Percentiles rank a stretch among this genome's conserved stretches.
Conservation (phyloP, 768 basidiomycete species). For the Hericium rajendrae region DNA sequence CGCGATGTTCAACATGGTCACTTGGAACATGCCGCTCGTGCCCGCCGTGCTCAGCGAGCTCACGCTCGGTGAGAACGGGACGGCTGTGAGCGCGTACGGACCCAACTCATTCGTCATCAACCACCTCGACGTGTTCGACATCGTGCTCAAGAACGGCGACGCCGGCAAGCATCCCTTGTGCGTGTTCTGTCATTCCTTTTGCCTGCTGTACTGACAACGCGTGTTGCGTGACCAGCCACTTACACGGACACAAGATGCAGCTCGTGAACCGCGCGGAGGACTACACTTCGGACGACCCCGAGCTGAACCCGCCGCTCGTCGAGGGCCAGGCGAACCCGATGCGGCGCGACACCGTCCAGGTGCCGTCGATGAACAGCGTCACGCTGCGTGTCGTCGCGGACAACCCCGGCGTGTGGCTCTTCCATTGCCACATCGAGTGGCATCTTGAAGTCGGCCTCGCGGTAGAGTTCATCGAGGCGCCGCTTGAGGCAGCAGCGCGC, state of each 20-base stretch:
- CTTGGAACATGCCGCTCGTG: slow-evolving; percentile 59
- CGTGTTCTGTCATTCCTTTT: slow-evolving; percentile 20
- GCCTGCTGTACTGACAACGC: neutral
- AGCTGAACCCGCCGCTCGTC: slow-evolving; percentile 68
- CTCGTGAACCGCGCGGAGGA: slow-evolving; percentile 65
- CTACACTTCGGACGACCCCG: slow-evolving; percentile 63
- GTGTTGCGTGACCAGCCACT: slow-evolving; percentile 44
- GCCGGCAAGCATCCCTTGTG: slow-evolving; percentile 79
- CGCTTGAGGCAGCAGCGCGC: slow-evolving; percentile 48
- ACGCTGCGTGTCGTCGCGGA: slow-evolving; percentile 78
- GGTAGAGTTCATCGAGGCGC: slow-evolving; percentile 76
- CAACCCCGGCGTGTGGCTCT: slow-evolving; percentile 87
- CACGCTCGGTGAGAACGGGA: slow-evolving; percentile 68
- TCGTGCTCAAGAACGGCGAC: slow-evolving; percentile 67
- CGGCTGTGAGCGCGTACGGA: slow-evolving; percentile 65
- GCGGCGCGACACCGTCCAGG: slow-evolving; percentile 81
- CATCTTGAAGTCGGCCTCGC: slow-evolving; percentile 81
- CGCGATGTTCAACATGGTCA: slow-evolving; percentile 65
- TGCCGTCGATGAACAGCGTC: slow-evolving; percentile 57
- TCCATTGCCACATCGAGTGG: slow-evolving; percentile 87
- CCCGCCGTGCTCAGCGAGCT: slow-evolving; percentile 71
- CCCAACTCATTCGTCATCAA: slow-evolving; percentile 67
- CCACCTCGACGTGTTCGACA: slow-evolving; percentile 66
- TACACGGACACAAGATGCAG: slow-evolving; percentile 85
- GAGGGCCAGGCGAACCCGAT: slow-evolving; percentile 83